phyloP scores from a whole-genome alignment of 163 green algal species.

The Scenedesmus sp. region DNA sequence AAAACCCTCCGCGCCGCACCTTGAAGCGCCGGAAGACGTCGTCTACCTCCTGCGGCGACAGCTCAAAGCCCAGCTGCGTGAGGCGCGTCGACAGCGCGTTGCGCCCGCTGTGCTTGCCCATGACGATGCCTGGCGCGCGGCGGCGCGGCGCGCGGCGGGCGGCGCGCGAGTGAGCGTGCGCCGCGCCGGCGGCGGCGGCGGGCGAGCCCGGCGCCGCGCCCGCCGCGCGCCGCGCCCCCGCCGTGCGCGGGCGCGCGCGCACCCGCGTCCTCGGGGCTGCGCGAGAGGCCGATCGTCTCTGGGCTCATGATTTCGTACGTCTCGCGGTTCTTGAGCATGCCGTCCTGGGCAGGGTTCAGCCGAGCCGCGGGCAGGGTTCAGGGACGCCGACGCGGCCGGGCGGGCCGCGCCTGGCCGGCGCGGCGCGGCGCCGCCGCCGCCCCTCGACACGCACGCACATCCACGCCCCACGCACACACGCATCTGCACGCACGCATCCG shows the following conservation, averaged over 20 bases:
- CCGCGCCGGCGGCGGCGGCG: no score
- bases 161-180: no score
- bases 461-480: not conserved
- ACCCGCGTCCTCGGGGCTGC: conserved; percentile 65
- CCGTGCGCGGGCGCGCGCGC: not conserved
- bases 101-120: conserved; percentile 96
- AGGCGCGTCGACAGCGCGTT: conserved; percentile 88
- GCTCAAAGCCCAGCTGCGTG: conserved; percentile 79
- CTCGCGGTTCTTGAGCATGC: conserved; percentile 94
- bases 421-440: no score
- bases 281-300: conserved; percentile 90
- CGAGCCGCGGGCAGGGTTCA: no score
- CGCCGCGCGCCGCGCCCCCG: not conserved
- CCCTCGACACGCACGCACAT: not conserved
- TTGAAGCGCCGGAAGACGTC: conserved; percentile 94
- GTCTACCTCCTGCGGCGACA: conserved; percentile 79
- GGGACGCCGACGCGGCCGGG: not conserved
- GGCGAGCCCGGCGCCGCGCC: no score
- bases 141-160: not conserved
- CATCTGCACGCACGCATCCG: not conserved
- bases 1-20: conserved; percentile 18
- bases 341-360: no score
- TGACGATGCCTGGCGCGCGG: conserved; percentile 79
- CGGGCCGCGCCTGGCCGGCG: no score
- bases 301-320: conserved; percentile 99